phyloP scores from a whole-genome alignment of 805 yeast species.

The Yamadazyma ubonensis region DNA sequence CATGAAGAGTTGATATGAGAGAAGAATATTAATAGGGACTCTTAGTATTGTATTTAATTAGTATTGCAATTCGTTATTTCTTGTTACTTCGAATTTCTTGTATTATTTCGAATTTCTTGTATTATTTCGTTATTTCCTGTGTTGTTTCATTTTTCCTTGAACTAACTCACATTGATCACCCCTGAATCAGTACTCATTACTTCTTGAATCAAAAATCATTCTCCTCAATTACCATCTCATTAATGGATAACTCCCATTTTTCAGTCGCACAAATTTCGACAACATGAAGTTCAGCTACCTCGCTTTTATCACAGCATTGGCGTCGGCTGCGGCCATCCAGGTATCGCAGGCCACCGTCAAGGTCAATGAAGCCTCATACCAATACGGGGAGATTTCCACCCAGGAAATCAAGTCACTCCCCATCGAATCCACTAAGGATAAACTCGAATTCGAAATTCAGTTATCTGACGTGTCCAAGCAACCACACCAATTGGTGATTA shows the following conservation, averaged over 20 bases:
- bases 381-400: constrained; percentile 32
- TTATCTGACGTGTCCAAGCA: constrained; percentile 20
- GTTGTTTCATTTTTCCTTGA: no score
- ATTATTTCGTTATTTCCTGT: no score
- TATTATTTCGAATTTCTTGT: no score
- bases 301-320: neutral
- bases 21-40: neutral
- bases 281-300: neutral
- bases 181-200: no score
- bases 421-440: constrained; percentile 33
- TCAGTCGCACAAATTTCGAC: neutral
- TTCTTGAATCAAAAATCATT: no score
- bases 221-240: no score
- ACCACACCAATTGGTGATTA: constrained; percentile 37
- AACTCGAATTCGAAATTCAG: constrained; percentile 27
- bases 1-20: neutral
- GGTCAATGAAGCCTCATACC: constrained; percentile 23
- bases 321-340: constrained; percentile 26
- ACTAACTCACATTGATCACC: no score
- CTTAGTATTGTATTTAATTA: neutral
- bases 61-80: no score
- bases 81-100: no score
- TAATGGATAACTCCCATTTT: neutral
- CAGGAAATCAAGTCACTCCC: constrained; percentile 29
- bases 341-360: constrained; percentile 29